phyloP scores from a whole-genome alignment of 2,329 filamentous ascomycete species.

The Neonectria magnoliae region DNA sequence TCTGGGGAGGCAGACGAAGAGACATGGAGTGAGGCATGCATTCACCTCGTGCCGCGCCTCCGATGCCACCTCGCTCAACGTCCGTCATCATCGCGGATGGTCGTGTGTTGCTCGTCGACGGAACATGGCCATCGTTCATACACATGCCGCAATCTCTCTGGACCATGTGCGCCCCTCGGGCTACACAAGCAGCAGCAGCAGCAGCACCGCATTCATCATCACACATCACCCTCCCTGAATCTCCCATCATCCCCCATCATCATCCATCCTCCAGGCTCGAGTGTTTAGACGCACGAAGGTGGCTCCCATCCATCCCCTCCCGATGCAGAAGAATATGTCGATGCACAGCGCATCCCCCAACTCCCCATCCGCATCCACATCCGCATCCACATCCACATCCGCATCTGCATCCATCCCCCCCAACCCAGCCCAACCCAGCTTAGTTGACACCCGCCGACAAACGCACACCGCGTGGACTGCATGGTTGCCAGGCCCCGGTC shows the following conservation, averaged over 20 bases:
- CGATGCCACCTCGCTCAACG: constrained; percentile 24
- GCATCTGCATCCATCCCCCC: constrained; percentile 23
- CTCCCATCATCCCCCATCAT: constrained; percentile 11
- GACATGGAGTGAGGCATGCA: constrained; percentile 9
- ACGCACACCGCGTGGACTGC: constrained; percentile 32
- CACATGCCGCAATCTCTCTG: constrained; percentile 4
- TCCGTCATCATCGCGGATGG: constrained; percentile 15
- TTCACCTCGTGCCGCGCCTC: constrained; percentile 24
- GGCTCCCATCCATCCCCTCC: constrained; percentile 28
- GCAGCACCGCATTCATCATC: constrained; percentile 7
- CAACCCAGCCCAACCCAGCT: constrained; percentile 29
- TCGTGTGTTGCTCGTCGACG: constrained; percentile 17
- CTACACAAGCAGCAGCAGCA: neutral
- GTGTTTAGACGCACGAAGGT: constrained; percentile 33
- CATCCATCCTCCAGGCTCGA: constrained; percentile 11
- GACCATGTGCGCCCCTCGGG: constrained; percentile 10
- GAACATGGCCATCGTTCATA: constrained; percentile 9
- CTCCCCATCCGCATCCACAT: constrained; percentile 29
- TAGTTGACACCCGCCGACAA: constrained; percentile 26
- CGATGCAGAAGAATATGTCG: constrained; percentile 38
- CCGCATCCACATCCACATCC: constrained; percentile 16
- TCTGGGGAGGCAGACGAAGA: constrained; percentile 14
- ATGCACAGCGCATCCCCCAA: constrained; percentile 39
- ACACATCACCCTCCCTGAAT: constrained; percentile 5
- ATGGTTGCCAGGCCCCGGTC: constrained; percentile 29